phyloP scores from a whole-genome alignment of 2,329 filamentous ascomycete genomes.

The Aspergillus puulaauensis region DNA sequence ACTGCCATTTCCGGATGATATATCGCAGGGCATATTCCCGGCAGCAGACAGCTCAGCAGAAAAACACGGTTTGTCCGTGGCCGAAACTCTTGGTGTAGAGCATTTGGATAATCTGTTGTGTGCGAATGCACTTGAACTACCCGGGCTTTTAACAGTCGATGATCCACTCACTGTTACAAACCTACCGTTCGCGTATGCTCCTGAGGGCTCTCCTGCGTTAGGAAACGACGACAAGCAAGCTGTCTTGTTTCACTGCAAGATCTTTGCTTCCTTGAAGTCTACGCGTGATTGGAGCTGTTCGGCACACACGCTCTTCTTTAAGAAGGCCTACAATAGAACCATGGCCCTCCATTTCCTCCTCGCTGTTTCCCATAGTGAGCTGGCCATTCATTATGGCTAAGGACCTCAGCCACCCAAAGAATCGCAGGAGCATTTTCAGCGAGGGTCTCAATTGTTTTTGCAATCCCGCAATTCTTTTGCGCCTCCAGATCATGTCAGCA shows the following conservation, averaged over 20 bases:
- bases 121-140: neutral
- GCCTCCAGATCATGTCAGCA: slow-evolving; percentile 9
- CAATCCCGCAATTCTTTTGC: neutral
- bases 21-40: neutral
- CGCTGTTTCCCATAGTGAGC: slow-evolving; percentile 12
- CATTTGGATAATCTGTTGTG: neutral
- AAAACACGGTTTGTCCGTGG: neutral
- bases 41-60: neutral
- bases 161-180: neutral
- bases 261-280: slow-evolving; percentile 11
- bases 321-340: slow-evolving; percentile 1
- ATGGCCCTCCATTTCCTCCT: slow-evolving; percentile 15
- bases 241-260: slow-evolving; percentile 8
- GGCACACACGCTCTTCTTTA: slow-evolving; percentile 6
- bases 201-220: neutral
- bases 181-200: neutral
- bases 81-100: neutral
- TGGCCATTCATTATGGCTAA: slow-evolving; percentile 7
- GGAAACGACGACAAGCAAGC: slow-evolving; percentile 10
- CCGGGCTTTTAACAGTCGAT: neutral
- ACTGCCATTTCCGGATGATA: neutral
- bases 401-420: slow-evolving; percentile 4
- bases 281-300: slow-evolving; percentile 6
- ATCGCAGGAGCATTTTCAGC: slow-evolving; percentile 5
- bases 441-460: slow-evolving; percentile 6